Percentiles rank a stretch among this genome's conserved stretches.
Conservation (phyloP, 1,139 yeast species). For the Pichia sp. region DNA sequence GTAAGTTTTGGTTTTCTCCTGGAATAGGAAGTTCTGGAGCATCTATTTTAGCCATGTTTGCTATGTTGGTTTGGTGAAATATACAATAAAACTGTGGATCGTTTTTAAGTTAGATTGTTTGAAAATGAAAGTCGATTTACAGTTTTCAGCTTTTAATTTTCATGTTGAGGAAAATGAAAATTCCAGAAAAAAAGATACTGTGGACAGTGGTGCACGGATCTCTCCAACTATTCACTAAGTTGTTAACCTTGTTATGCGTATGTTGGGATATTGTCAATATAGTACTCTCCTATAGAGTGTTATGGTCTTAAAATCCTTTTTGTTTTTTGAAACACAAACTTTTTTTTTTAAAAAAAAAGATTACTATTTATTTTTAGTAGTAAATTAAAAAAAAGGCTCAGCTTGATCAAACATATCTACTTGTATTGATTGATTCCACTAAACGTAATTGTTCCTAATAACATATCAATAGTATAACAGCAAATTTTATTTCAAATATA, state of each 20-base stretch:
- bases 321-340: too few relatives aligned
- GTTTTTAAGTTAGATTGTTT: neutral
- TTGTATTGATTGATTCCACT: too few relatives aligned
- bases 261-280: too few relatives aligned
- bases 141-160: too few relatives aligned
- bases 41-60: constrained; percentile 27
- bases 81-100: neutral
- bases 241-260: too few relatives aligned
- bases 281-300: too few relatives aligned
- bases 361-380: neutral
- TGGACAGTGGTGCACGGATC: neutral
- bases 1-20: constrained; percentile 37
- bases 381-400: neutral
- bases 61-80: neutral
- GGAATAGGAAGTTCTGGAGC: constrained; percentile 57
- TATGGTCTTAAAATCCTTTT: too few relatives aligned
- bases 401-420: neutral
- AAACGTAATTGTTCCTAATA: too few relatives aligned
- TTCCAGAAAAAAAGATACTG: neutral
- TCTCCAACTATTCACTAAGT: too few relatives aligned
- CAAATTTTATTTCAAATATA: too few relatives aligned
- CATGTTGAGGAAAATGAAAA: neutral
- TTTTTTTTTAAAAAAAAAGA: too few relatives aligned
- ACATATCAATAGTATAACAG: too few relatives aligned
- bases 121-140: neutral